These are phyloP conservation scores for Myxozyma monticola DNA, from an alignment of 805 yeast species.

Conservation along the genomic window DNA sequence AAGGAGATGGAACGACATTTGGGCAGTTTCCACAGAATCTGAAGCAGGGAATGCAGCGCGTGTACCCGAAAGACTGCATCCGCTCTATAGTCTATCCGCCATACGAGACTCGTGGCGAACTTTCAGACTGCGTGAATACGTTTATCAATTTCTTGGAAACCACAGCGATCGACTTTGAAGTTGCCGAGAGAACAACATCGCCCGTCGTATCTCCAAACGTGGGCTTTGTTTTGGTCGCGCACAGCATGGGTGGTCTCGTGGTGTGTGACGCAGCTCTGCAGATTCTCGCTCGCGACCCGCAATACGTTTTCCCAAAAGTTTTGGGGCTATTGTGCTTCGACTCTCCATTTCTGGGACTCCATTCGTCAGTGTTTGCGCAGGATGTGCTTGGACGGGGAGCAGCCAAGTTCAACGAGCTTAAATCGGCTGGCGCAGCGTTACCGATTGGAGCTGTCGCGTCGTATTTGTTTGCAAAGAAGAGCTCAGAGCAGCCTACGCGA, in stretches of 20 bases:
- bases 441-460: constrained; percentile 24
- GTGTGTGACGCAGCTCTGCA: constrained; percentile 18
- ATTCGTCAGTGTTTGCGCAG: constrained; percentile 29
- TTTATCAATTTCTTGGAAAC: constrained; percentile 16
- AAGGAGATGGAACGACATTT: constrained; percentile 27
- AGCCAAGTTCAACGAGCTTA: constrained; percentile 22
- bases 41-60: constrained; percentile 6
- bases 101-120: constrained; percentile 26
- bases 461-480: constrained; percentile 26
- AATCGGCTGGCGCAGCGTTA: constrained; percentile 9
- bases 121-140: constrained; percentile 12
- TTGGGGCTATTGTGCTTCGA: constrained; percentile 29
- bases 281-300: constrained; percentile 18
- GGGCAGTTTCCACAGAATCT: constrained; percentile 18
- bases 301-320: constrained; percentile 21
- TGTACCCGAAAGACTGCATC: constrained; percentile 3
- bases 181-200: constrained; percentile 15
- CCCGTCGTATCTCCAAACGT: constrained; percentile 26
- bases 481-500: constrained; percentile 21
- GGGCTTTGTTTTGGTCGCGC: constrained; percentile 26
- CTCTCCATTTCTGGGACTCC: constrained; percentile 28
- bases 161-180: constrained; percentile 24
- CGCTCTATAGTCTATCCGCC: constrained; percentile 21
- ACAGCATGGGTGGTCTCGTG: constrained; percentile 30
- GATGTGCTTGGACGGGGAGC: constrained; percentile 26